Conservation (phyloP, 2,329 filamentous ascomycete species). For the Teratosphaeriaceae sp. region DNA sequence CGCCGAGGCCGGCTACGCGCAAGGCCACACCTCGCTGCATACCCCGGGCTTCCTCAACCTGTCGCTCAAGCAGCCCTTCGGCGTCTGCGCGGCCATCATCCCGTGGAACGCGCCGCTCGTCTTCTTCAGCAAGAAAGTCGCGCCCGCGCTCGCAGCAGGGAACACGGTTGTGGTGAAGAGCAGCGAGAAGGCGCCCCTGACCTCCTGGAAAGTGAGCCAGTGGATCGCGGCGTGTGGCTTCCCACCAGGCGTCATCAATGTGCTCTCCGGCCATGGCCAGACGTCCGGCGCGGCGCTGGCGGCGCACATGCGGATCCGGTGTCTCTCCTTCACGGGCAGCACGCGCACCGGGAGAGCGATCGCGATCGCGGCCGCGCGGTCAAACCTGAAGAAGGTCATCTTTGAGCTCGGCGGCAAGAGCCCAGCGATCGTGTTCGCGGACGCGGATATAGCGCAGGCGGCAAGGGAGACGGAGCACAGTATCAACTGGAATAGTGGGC, state of each 20-base stretch:
- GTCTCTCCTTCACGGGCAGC: constrained; percentile 71
- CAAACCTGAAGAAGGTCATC: constrained; percentile 50
- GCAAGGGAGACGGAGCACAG: constrained; percentile 56
- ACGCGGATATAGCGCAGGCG: constrained; percentile 29
- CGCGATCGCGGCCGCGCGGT: constrained; percentile 19
- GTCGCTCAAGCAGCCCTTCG: constrained; percentile 25
- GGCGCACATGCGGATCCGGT: constrained; percentile 60
- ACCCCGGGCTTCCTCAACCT: constrained; percentile 43
- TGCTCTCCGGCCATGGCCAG: constrained; percentile 52
- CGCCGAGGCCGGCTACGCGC: constrained; percentile 36
- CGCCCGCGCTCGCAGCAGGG: constrained; percentile 54
- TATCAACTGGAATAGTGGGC: constrained; percentile 50
- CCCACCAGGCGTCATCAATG: constrained; percentile 68
- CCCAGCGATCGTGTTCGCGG: constrained; percentile 44
- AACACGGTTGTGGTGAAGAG: constrained; percentile 52
- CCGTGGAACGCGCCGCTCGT: constrained; percentile 74
- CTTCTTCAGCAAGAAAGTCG: constrained; percentile 72
- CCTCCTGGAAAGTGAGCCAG: constrained; percentile 19
- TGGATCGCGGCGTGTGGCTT: constrained; percentile 56
- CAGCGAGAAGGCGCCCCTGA: constrained; percentile 50
- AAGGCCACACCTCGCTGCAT: constrained; percentile 41
- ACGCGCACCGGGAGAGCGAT: constrained; percentile 53
- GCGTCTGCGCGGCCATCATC: constrained; percentile 52
- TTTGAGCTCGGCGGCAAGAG: constrained; percentile 54
- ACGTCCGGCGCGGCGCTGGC: constrained; percentile 62